These are phyloP conservation scores for Colletotrichum filicis DNA, from an alignment of 2,329 filamentous ascomycete genomes.

Conservation along the genomic window DNA sequence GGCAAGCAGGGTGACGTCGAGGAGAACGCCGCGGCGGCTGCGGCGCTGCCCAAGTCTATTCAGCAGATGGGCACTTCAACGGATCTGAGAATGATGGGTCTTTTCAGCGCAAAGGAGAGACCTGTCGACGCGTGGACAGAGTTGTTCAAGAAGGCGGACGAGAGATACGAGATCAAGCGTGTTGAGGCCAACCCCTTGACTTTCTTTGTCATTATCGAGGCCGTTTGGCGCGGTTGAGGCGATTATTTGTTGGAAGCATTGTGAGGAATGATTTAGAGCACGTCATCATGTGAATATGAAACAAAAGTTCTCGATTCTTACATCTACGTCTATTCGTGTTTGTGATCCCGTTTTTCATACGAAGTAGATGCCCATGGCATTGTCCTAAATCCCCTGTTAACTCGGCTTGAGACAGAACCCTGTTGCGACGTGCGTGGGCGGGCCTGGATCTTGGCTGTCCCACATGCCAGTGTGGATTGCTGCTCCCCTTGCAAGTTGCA, in stretches of 20 bases:
- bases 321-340: not conserved
- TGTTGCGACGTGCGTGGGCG: not conserved
- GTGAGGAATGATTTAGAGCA: not conserved
- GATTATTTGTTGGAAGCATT: not conserved
- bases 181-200: conserved; percentile 48
- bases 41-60: conserved; percentile 46
- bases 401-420: not conserved
- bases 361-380: not conserved
- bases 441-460: not conserved
- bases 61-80: conserved; percentile 53
- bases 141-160: conserved; percentile 57
- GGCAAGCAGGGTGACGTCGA: conserved; percentile 45
- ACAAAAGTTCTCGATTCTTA: not conserved
- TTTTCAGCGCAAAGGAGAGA: conserved; percentile 61
- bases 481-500: not conserved
- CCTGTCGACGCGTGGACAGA: conserved; percentile 56
- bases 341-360: not conserved
- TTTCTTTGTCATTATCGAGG: conserved; percentile 51
- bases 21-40: conserved; percentile 35
- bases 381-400: not conserved
- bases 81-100: conserved; percentile 61
- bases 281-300: not conserved
- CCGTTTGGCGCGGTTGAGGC: conserved; percentile 46
- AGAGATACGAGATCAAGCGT: conserved; percentile 53
- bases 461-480: not conserved